These are phyloP conservation scores for Lanmaoa rubissima DNA, from an alignment of 768 basidiomycete species.

Conservation along the genomic window DNA sequence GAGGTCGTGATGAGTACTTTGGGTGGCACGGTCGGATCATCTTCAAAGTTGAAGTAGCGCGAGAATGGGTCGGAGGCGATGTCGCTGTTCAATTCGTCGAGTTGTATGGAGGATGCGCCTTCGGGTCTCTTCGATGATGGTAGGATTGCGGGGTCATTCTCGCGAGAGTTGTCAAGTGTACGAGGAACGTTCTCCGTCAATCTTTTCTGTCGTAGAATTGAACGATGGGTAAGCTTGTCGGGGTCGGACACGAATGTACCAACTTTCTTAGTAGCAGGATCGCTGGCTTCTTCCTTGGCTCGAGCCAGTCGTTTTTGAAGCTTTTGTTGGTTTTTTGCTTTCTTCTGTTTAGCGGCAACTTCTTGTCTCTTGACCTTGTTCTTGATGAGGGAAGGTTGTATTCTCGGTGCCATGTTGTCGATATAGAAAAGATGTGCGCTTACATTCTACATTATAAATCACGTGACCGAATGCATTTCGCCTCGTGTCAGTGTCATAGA, in stretches of 20 bases:
- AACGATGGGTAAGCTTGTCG: not conserved
- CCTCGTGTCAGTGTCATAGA: not conserved
- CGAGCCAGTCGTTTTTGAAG: slow-evolving; percentile 75
- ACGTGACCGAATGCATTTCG: slow-evolving; percentile 18
- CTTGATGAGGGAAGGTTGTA: slow-evolving; percentile 68
- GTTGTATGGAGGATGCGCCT: slow-evolving; percentile 36
- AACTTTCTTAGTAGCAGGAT: slow-evolving; percentile 80
- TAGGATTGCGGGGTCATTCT: slow-evolving; percentile 59
- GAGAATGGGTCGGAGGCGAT: slow-evolving; percentile 76
- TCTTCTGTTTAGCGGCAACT: slow-evolving; percentile 67
- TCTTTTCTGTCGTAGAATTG: slow-evolving; percentile 63
- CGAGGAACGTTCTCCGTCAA: slow-evolving; percentile 81
- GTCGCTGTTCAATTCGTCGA: slow-evolving; percentile 63
- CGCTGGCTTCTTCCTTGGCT: slow-evolving; percentile 72
- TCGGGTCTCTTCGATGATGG: slow-evolving; percentile 33
- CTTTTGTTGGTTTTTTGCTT: slow-evolving; percentile 76
- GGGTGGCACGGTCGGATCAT: slow-evolving; percentile 71
- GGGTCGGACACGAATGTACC: slow-evolving; percentile 17
- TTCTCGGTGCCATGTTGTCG: slow-evolving; percentile 52
- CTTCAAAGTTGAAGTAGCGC: slow-evolving; percentile 66
- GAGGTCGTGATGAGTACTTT: slow-evolving; percentile 92
- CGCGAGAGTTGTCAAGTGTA: slow-evolving; percentile 91
- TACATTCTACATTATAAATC: not conserved
- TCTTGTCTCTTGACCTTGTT: slow-evolving; percentile 91
- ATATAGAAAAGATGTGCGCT: not conserved